Evolutionary conservation across 2,329 filamentous ascomycete species (phyloP), one percentile per base, ranked within the genome.

Genomic region (Thielaviopsis punctulata): DNA sequence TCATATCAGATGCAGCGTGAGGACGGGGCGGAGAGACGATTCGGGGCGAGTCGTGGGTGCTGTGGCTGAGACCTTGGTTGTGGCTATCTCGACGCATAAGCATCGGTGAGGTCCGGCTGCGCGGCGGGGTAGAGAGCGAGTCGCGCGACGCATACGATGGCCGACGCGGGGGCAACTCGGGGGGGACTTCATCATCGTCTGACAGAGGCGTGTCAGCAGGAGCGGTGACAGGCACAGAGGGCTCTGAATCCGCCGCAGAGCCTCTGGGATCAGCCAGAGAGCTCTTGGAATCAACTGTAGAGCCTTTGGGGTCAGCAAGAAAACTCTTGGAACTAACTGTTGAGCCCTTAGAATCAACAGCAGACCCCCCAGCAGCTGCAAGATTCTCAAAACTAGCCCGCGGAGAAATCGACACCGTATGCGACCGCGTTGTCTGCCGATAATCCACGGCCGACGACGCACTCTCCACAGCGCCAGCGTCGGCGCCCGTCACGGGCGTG

Each of bases 391-490:
- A 23, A 18, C 52, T 51, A 18, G 49, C 49, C 6, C 49, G 52
- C 9, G 36, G 52, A 6, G 52, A 52, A 25, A 54, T 49, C 9
- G 52, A 48, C 23, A 49, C 39, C 8, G 49, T 51, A 39, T 48
- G 43, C 13, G 48, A 23, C 9, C 30, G 13, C 15, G 30, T 36
- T 12, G 30, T 36, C 12, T 36, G 30, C 13, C 30, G 30, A 15
- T n/a, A 36, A 4, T 36, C 30, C 13, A n/a, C 30, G 30, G 30
- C 13, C 9, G 27, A 4, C 9, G 27, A 13, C 2, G 25, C 25
- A 10, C 25, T 27, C 25, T 27, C 47, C n/a, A 30, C 47, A 36
- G 18, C 21, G 25, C 36, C 47, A 61, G 56, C 22, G 61, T 56
- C 30, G 59, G 60, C 30, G 58, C 41, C 30, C 25, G 25, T 6